These are phyloP conservation scores for Brassica incana DNA, from an alignment of 345 rosid species.

Conservation along the genomic window DNA sequence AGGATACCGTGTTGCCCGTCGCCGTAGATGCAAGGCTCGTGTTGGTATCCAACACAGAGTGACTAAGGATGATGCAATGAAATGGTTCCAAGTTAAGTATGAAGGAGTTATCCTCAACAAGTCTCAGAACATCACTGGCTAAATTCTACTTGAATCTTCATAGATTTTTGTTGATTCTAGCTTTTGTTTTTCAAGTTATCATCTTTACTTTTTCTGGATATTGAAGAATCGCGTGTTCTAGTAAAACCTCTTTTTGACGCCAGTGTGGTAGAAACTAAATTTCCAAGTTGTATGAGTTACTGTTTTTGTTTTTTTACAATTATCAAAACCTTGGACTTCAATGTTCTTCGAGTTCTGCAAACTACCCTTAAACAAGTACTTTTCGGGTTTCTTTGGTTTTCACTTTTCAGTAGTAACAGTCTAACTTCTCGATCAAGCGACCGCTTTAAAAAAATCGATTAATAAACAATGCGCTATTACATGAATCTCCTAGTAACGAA, in stretches of 20 bases:
- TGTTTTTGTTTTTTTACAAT: background rate
- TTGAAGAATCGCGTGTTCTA: too few species aligned
- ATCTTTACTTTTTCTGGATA: conserved; percentile 8
- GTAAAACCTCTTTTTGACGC: background rate
- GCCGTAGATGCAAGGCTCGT: conserved; percentile 55
- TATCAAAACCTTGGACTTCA: too few species aligned
- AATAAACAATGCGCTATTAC: background rate
- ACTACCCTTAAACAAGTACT: too few species aligned
- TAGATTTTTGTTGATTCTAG: conserved; percentile 22
- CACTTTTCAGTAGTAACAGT: too few species aligned
- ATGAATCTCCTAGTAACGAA: conserved; percentile 15
- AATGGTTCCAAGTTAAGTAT: background rate
- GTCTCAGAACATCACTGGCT: conserved; percentile 4
- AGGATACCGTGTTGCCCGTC: conserved; percentile 67
- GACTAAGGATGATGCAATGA: background rate
- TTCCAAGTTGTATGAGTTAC: background rate
- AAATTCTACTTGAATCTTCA: background rate
- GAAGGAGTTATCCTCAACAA: conserved; percentile 1
- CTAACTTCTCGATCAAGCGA: too few species aligned
- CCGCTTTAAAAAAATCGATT: background rate
- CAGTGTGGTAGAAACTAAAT: background rate
- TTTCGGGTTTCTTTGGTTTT: too few species aligned
- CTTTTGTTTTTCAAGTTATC: conserved; percentile 16
- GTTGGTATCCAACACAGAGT: background rate
- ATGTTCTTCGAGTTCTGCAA: too few species aligned